Conservation (phyloP, 441 rosid species). For the Populus tomentosa region DNA sequence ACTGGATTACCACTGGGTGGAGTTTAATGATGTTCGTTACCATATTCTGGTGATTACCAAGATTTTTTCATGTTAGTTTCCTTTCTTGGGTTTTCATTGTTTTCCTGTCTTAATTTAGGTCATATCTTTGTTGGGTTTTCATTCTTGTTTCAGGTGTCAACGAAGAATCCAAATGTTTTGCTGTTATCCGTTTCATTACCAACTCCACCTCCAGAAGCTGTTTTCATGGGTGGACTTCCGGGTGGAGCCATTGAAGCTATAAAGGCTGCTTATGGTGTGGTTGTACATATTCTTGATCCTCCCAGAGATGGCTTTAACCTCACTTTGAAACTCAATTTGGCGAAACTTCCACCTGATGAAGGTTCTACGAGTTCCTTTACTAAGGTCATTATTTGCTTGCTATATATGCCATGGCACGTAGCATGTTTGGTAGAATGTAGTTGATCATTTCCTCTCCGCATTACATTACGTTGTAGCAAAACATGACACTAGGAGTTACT, state of each 20-base stretch:
- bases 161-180: conserved; percentile 70
- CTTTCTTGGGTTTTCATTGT: not conserved
- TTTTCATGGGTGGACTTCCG: conserved; percentile 79
- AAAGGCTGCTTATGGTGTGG: conserved; percentile 66
- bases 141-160: conserved; percentile 47
- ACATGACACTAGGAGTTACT: not conserved
- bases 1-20: conserved; percentile 86
- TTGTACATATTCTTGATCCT: conserved; percentile 90
- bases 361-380: conserved; percentile 55
- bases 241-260: conserved; percentile 91
- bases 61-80: not conserved
- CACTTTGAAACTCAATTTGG: conserved; percentile 80
- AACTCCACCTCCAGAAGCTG: conserved; percentile 74
- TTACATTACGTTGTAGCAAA: not conserved
- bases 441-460: not conserved
- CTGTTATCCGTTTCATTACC: conserved; percentile 83
- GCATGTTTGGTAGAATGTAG: not conserved
- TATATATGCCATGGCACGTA: conserved; percentile 12
- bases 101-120: not conserved
- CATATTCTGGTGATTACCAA: conserved; percentile 67
- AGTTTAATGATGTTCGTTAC: conserved; percentile 88
- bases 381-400: conserved; percentile 49
- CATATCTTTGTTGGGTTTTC: not conserved
- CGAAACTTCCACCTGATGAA: conserved; percentile 82
- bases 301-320: conserved; percentile 95